Base-by-base conservation (phyloP, 2,329 filamentous ascomycete genomes). In the Harringtonia aguacate region DNA sequence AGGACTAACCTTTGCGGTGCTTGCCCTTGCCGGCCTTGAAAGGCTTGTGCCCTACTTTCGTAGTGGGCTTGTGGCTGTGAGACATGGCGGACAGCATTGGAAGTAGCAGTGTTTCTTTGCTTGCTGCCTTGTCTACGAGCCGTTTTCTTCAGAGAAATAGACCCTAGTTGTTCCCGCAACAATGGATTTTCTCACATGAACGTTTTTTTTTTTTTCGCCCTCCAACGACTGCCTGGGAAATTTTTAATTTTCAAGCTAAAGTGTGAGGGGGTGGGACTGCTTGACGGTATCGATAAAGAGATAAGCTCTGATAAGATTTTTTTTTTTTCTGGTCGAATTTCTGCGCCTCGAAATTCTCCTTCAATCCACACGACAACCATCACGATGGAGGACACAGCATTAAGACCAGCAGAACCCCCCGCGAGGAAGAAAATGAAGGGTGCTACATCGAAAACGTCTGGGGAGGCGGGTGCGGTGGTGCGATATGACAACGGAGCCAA, bases 31-130 rank as follows among this genome's bases (percentile, higher is more conserved):
- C 81, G 46, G 86, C 87, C 67, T 98, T 98, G 74, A 89, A 98
- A 22, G 82, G 63, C 71, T 98, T 98, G 67, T 95, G 81, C 52
- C 75, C 68, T 56, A 79, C 71, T 72, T 97, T 98, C 43, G 89
- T 95, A 46, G 89, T 95, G 58, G 86, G 86, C 62, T 90, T 78
- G 65, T 98, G 92, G 59, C 90, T 89, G 65, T 97, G 87, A 61
- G 68, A 67, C 58, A 77, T 73, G 15, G 41, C 37, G 3, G 47
- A 48, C 24, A 44, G 41, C 49, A 50, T 49, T 3, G 6, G 6
- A 6, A 27, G 10, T 10, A 27, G 24, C 24, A 27, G 24, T 10
- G 24, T 27, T 10, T 6, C 24, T 10, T 27, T 27, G 6, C 10
- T 15, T 46, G 27, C 18, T 24, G n/a, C 20, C 5, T n/a, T 13